Conservation (phyloP, 2,329 filamentous ascomycete species). For the Trichoderma simmonsii region DNA sequence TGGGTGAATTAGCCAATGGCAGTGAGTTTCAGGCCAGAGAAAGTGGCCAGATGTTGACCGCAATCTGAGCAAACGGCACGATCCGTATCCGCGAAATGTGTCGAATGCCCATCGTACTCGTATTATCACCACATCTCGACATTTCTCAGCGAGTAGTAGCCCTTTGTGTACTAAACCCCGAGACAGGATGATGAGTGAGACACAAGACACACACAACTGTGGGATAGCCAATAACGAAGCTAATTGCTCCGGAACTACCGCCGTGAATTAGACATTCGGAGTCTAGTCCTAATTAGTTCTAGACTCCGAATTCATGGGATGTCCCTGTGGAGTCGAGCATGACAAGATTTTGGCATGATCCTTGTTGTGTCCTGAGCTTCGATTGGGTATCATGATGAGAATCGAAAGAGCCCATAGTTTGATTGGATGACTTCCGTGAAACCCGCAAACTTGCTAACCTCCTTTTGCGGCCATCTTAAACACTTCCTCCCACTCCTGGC, state of each 20-base stretch:
- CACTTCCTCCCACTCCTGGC: neutral
- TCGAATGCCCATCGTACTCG: neutral
- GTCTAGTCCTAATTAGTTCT: conserved; percentile 12
- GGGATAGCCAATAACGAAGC: neutral
- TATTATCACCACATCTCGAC: neutral
- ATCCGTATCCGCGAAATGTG: neutral
- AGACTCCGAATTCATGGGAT: neutral
- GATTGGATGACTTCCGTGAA: neutral
- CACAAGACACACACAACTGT: neutral
- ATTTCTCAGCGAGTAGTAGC: neutral
- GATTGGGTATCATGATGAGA: neutral
- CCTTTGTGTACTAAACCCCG: conserved; percentile 5
- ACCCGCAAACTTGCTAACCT: neutral
- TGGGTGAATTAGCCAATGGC: neutral
- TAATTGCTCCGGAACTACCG: neutral
- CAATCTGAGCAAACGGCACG: neutral
- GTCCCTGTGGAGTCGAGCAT: neutral
- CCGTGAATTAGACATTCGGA: conserved; percentile 9
- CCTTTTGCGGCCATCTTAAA: neutral
- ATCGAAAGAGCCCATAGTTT: neutral
- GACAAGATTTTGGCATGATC: neutral
- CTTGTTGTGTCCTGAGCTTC: neutral
- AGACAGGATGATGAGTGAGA: neutral
- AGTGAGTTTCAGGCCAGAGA: neutral
- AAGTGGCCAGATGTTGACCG: neutral